Evolutionary conservation across 2,329 filamentous ascomycete genomes (phyloP), one percentile per base, ranked within the genome.

Genomic region (Aspergillus cejpii): DNA sequence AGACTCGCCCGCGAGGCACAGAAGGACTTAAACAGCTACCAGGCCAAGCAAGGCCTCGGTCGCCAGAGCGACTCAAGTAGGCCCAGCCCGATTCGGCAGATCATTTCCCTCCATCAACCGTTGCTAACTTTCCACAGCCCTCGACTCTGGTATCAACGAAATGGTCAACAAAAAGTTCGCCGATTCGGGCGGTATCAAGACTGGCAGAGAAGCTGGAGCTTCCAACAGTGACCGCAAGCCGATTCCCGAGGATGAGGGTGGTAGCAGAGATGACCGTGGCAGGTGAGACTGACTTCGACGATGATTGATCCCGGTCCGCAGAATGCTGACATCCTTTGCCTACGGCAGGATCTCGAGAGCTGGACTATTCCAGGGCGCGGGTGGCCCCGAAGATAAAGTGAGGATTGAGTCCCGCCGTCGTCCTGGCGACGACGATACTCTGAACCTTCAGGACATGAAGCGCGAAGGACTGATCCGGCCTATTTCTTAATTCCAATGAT

Each of bases 121-220:
- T 2, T 10, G 14, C 27, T 45, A 33, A 51, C 7, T 8, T 14
- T 11, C 2, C 17, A 7, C 14, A 70, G 67, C 63, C 19, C 37
- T 57, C 17, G 69, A 72, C 49, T 70, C 69, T 17, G 68, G 68
- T 21, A 61, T 72, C 47, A 61, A 72, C 46, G 63, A 64, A 52
- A 58, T 60, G 44, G 68, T 60, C 21, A 57, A 66, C 21, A 56
- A 59, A 40, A 64, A 64, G 43, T 72, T 72, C 56, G 55, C 58
- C 10, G 57, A 66, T 8, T 37, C 48, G 12, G 54, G 59, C 3
- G 55, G 58, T 11, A 61, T 70, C n/a, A 60, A 63, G 37, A 69
- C 67, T 26, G 69, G 68, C 21, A 44, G 58, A 37, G 61, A 57
- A 31, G 57, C 63, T 6, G 57, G 54, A 17, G 55, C 61, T 4